Percentiles rank a stretch among this genome's conserved stretches.
phyloP scores from a whole-genome alignment of 2,329 filamentous ascomycete species.

The Stemphylium vesicarium region DNA sequence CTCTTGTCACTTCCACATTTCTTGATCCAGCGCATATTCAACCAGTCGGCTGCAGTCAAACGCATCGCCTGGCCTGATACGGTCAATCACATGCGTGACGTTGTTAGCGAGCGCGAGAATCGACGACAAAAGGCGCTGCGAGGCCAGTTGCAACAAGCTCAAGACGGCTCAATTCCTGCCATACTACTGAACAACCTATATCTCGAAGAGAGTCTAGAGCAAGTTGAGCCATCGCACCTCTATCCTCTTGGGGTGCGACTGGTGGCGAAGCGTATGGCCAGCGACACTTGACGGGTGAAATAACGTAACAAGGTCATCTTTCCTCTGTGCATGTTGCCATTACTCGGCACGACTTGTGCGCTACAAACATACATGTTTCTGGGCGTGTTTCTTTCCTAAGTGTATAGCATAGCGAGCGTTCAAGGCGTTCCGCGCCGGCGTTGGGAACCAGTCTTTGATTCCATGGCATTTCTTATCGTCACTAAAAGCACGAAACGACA shows the following conservation, averaged over 20 bases:
- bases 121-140: conserved; percentile 44
- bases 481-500: conserved; percentile 42
- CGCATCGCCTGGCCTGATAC: conserved; percentile 50
- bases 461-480: conserved; percentile 19
- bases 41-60: conserved; percentile 62
- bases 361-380: conserved; percentile 19
- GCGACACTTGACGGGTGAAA: conserved; percentile 13
- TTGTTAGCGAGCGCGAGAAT: conserved; percentile 53
- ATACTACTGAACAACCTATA: conserved; percentile 37
- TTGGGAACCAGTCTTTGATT: conserved; percentile 24
- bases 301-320: neutral
- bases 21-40: conserved; percentile 69
- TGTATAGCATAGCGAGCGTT: conserved; percentile 48
- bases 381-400: conserved; percentile 26
- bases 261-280: conserved; percentile 19
- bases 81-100: conserved; percentile 50
- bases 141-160: conserved; percentile 30
- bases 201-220: conserved; percentile 44
- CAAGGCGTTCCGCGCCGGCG: conserved; percentile 37
- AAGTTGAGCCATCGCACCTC: conserved; percentile 44
- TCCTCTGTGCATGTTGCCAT: conserved; percentile 8
- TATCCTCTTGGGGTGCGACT: conserved; percentile 49
- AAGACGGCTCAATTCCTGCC: conserved; percentile 25
- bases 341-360: conserved; percentile 11
- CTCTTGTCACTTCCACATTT: conserved; percentile 74